A percentile compares a stretch with the other conserved stretches of the same genome.
phyloP scores from a whole-genome alignment of 768 basidiomycete genomes.

The Mycena alexandri region DNA sequence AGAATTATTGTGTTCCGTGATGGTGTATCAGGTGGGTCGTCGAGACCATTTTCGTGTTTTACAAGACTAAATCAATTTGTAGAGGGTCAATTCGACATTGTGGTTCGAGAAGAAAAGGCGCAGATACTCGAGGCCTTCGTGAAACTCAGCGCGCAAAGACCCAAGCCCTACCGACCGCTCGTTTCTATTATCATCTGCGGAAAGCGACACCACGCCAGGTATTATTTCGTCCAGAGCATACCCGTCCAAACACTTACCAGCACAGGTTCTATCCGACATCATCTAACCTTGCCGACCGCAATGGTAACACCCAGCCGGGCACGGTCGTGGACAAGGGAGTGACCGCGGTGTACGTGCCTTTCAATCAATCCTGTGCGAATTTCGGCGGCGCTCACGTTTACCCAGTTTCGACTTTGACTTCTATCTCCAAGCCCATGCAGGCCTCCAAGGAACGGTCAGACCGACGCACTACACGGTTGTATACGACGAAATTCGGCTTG shows the following conservation, averaged over 20 bases:
- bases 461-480: constrained; percentile 85
- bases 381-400: constrained; percentile 35
- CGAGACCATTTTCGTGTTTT: not conserved
- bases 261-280: constrained; percentile 69
- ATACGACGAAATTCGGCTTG: constrained; percentile 81
- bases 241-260: too few relatives aligned
- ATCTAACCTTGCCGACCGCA: constrained; percentile 63
- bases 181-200: constrained; percentile 86
- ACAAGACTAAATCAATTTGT: not conserved
- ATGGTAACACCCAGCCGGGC: constrained; percentile 84
- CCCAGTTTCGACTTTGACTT: constrained; percentile 73
- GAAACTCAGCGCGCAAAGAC: constrained; percentile 55
- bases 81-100: constrained; percentile 80
- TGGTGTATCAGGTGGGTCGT: constrained; percentile 79
- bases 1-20: constrained; percentile 83
- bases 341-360: constrained; percentile 67
- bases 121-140: constrained; percentile 73
- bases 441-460: constrained; percentile 77
- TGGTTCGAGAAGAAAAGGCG: constrained; percentile 71
- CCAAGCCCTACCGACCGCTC: constrained; percentile 66
- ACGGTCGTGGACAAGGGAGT: constrained; percentile 86
- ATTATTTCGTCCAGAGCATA: constrained; percentile 31
- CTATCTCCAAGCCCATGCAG: constrained; percentile 81
- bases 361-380: not conserved
- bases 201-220: constrained; percentile 78